These are phyloP conservation scores for Plantago lanceolata DNA, from an alignment of 305 asterid genomes.

Conservation along the genomic window DNA sequence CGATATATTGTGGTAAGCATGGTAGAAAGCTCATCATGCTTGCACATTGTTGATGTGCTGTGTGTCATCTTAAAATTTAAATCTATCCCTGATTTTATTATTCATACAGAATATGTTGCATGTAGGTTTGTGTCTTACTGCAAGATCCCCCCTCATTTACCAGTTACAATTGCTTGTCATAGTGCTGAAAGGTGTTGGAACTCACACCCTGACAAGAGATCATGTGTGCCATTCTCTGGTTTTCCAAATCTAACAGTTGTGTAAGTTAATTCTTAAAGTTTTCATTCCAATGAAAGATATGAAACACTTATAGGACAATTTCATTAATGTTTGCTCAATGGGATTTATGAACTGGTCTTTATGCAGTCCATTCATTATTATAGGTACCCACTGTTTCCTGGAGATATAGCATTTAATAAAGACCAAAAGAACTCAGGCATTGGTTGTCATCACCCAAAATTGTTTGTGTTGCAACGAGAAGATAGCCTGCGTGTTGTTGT, in stretches of 20 bases:
- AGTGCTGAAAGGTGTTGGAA: conserved; percentile 79
- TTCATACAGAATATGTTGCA: conserved; percentile 16
- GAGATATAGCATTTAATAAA: conserved; percentile 79
- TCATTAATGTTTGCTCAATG: conserved; percentile 27
- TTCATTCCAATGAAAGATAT: conserved; percentile 12
- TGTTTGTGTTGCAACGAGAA: conserved; percentile 74
- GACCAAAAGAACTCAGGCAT: conserved; percentile 75
- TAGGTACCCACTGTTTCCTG: conserved; percentile 89
- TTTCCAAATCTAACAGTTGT: conserved; percentile 65
- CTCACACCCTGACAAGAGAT: conserved; percentile 55
- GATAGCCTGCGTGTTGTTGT: conserved; percentile 68
- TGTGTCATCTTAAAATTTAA: too few species aligned
- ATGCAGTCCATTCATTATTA: conserved; percentile 30
- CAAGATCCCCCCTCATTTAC: conserved; percentile 59
- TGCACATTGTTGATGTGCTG: conserved; percentile 8
- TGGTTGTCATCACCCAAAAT: conserved; percentile 90
- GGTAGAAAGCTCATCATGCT: conserved; percentile 11
- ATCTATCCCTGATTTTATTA: conserved; percentile 19
- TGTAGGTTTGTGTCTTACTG: conserved; percentile 75
- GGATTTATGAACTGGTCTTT: conserved; percentile 20
- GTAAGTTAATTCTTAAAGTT: conserved; percentile 41
- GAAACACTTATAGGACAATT: background rate
- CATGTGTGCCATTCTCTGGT: conserved; percentile 54
- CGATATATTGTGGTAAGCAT: conserved; percentile 65
- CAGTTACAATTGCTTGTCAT: conserved; percentile 83